phyloP scores from a whole-genome alignment of 371 early-diverging fungal species.

The Syncephalastrum racemosum region DNA sequence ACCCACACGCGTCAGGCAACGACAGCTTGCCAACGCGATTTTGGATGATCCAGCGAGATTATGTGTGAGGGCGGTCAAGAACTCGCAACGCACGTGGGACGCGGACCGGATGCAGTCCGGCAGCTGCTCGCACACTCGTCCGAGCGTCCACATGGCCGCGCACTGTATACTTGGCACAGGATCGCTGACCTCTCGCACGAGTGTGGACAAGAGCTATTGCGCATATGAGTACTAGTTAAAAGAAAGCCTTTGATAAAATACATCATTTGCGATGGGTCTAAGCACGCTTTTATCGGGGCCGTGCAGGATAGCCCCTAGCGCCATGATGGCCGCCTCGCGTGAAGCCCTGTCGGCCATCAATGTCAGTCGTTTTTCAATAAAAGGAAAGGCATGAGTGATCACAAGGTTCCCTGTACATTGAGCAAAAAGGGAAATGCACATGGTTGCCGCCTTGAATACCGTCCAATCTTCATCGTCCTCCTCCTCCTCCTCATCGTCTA shows the following conservation, averaged over 20 bases:
- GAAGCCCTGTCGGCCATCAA: slow-evolving; percentile 58
- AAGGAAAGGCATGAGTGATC: slow-evolving; percentile 79
- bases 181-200: slow-evolving; percentile 88
- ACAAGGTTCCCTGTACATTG: slow-evolving; percentile 76
- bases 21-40: not conserved
- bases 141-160: slow-evolving; percentile 94
- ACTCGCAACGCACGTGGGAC: slow-evolving; percentile 72
- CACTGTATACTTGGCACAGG: slow-evolving; percentile 85
- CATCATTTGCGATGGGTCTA: slow-evolving; percentile 70
- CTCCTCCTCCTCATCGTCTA: slow-evolving; percentile 96
- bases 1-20: slow-evolving; percentile 84
- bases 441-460: slow-evolving; percentile 94
- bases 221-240: slow-evolving; percentile 5
- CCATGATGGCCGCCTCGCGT: slow-evolving; percentile 96
- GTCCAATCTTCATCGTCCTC: slow-evolving; percentile 98
- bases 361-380: slow-evolving; percentile 60
- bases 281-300: slow-evolving; percentile 77
- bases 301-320: slow-evolving; percentile 95
- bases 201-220: slow-evolving; percentile 70
- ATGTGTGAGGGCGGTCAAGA: slow-evolving; percentile 33
- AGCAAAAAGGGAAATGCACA: slow-evolving; percentile 88
- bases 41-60: too few relatives aligned
- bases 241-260: slow-evolving; percentile 3
- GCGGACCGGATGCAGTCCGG: slow-evolving; percentile 74
- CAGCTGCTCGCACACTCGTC: slow-evolving; percentile 81